These are phyloP conservation scores for Coniochaeta sp. DNA, from an alignment of 2,329 filamentous ascomycete species.

Conservation along the genomic window DNA sequence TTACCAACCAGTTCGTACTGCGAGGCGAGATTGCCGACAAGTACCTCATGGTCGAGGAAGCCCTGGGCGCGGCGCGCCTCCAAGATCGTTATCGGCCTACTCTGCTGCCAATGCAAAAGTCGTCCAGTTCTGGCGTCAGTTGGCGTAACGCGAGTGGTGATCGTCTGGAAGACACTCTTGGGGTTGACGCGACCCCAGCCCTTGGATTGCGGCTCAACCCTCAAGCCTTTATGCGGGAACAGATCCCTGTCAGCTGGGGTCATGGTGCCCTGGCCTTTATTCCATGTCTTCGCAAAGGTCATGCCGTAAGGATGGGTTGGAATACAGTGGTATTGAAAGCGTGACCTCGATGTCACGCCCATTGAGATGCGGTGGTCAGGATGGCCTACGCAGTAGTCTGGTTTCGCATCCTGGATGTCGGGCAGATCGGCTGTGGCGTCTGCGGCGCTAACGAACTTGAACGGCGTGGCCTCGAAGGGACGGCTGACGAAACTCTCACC, in stretches of 20 bases:
- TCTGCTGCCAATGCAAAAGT: slow-evolving; percentile 59
- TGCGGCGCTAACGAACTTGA: slow-evolving; percentile 45
- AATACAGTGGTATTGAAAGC: slow-evolving; percentile 46
- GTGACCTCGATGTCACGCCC: slow-evolving; percentile 28
- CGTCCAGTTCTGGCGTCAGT: slow-evolving; percentile 49
- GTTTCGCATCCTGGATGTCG: slow-evolving; percentile 51
- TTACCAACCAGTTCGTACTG: slow-evolving; percentile 69
- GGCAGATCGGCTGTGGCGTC: slow-evolving; percentile 55
- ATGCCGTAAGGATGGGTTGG: slow-evolving; percentile 51
- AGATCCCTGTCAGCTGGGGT: slow-evolving; percentile 28
- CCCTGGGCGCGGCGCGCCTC: slow-evolving; percentile 66
- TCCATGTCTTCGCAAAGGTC: slow-evolving; percentile 41
- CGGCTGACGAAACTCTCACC: slow-evolving; percentile 52
- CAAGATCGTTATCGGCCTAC: slow-evolving; percentile 54
- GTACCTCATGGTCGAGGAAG: slow-evolving; percentile 60
- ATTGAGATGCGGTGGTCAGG: slow-evolving; percentile 60
- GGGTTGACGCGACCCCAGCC: slow-evolving; percentile 36
- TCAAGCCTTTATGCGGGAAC: slow-evolving; percentile 26
- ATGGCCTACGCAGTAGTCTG: slow-evolving; percentile 53
- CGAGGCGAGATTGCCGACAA: slow-evolving; percentile 48
- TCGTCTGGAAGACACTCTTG: slow-evolving; percentile 47
- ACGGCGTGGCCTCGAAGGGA: slow-evolving; percentile 46
- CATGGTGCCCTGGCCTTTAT: slow-evolving; percentile 28
- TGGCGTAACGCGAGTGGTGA: slow-evolving; percentile 47
- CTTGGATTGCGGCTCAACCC: slow-evolving; percentile 9